Conservation (phyloP, 768 basidiomycete genomes). For the Boletus vermiculosoides region DNA sequence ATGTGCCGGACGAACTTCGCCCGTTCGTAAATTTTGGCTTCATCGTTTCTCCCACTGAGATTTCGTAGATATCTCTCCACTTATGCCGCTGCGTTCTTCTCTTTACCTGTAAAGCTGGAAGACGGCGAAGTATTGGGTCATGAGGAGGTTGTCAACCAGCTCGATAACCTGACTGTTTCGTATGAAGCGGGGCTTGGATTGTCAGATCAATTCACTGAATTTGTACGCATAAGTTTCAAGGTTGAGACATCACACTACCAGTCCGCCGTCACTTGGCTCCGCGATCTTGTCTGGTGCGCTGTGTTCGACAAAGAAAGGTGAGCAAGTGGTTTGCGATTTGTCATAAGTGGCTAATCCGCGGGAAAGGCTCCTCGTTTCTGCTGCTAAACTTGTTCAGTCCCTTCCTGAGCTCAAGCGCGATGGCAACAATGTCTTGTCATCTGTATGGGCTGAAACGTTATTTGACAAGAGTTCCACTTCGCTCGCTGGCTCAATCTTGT, state of each 20-base stretch:
- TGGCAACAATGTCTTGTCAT: slow-evolving; percentile 74
- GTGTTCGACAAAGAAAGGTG: slow-evolving; percentile 81
- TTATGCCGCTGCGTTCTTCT: slow-evolving; percentile 85
- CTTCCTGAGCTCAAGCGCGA: slow-evolving; percentile 91
- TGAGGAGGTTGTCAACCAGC: slow-evolving; percentile 87
- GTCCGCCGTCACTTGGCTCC: slow-evolving; percentile 80
- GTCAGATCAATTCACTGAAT: slow-evolving; percentile 67
- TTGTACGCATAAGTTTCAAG: slow-evolving; percentile 72
- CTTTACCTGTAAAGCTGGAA: slow-evolving; percentile 72
- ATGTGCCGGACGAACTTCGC: slow-evolving; percentile 70
- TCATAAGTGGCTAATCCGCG: slow-evolving; percentile 4
- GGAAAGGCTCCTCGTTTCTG: slow-evolving; percentile 71
- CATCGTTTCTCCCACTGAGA: slow-evolving; percentile 4
- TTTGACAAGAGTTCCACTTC: slow-evolving; percentile 70
- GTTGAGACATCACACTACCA: slow-evolving; percentile 83
- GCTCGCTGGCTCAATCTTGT: slow-evolving; percentile 63
- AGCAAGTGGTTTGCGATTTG: slow-evolving; percentile 10
- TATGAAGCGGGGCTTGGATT: slow-evolving; percentile 75
- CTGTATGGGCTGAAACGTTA: slow-evolving; percentile 65
- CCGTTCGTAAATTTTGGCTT: slow-evolving; percentile 46
- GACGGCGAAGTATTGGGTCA: slow-evolving; percentile 71
- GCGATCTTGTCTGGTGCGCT: slow-evolving; percentile 72
- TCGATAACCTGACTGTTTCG: slow-evolving; percentile 88
- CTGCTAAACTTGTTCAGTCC: slow-evolving; percentile 87
- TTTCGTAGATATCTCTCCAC: slow-evolving; percentile 64